Percentiles rank a stretch among this genome's conserved stretches.
phyloP scores from a whole-genome alignment of 2,329 filamentous ascomycete species.

The Rutstroemia sydowiana region DNA sequence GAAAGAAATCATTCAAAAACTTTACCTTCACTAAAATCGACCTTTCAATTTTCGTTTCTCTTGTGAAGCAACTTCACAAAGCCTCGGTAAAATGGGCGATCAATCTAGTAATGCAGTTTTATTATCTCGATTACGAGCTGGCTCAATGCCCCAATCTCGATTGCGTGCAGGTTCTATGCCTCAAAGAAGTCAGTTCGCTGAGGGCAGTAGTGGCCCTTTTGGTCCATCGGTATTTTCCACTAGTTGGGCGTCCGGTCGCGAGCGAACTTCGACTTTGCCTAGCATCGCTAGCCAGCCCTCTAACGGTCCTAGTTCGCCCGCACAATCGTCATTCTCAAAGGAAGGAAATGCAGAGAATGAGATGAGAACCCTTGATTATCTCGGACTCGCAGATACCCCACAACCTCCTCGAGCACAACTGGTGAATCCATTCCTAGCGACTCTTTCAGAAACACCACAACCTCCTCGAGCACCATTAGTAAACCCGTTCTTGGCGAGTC shows the following conservation, averaged over 20 bases:
- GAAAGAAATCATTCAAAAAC: constrained; percentile 3
- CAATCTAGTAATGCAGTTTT: constrained; percentile 60
- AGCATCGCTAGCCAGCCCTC: constrained; percentile 81
- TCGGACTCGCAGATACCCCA: constrained; percentile 91
- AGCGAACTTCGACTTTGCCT: constrained; percentile 77
- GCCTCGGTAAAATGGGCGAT: constrained; percentile 39
- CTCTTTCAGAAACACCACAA: constrained; percentile 70
- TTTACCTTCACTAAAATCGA: constrained; percentile 21
- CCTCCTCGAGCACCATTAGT: constrained; percentile 65
- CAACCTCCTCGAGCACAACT: constrained; percentile 70
- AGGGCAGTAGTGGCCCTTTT: constrained; percentile 58
- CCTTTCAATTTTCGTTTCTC: constrained; percentile 5
- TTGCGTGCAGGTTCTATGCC: constrained; percentile 91
- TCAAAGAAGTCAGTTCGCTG: constrained; percentile 66
- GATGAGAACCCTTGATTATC: constrained; percentile 89
- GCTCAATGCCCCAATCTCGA: constrained; percentile 88
- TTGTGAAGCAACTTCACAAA: constrained; percentile 38
- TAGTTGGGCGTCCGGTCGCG: constrained; percentile 71
- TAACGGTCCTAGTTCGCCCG: constrained; percentile 81
- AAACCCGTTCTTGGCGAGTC: constrained; percentile 61
- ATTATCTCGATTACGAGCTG: constrained; percentile 78
- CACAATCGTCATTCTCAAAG: constrained; percentile 77
- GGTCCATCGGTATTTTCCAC: constrained; percentile 83
- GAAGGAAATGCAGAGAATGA: constrained; percentile 82
- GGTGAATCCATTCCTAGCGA: constrained; percentile 60